These are phyloP conservation scores for Rhodotorula taiwanensis DNA, from an alignment of 768 basidiomycete species.

Conservation along the genomic window DNA sequence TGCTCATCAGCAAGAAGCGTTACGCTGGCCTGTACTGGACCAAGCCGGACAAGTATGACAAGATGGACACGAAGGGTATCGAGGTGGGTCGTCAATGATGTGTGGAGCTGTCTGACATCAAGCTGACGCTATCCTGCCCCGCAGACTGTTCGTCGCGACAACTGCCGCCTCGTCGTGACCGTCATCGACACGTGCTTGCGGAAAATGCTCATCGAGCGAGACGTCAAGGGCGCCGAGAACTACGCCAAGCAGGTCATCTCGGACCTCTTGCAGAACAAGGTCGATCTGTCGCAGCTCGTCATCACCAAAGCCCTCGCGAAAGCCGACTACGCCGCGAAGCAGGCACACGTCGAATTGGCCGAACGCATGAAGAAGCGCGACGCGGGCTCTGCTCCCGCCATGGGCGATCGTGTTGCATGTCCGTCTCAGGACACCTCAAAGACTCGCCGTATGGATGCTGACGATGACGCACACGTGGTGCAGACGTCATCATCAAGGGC, in stretches of 20 bases:
- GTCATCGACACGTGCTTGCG: slow-evolving; percentile 97
- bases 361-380: slow-evolving; percentile 94
- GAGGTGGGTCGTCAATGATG: slow-evolving; percentile 56
- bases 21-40: slow-evolving; percentile 99
- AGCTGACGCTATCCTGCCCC: not conserved
- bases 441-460: not conserved
- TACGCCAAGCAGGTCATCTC: slow-evolving; percentile 91
- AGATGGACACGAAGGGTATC: slow-evolving; percentile 99
- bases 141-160: slow-evolving; percentile 94
- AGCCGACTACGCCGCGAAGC: slow-evolving; percentile 85
- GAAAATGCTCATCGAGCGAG: slow-evolving; percentile 92
- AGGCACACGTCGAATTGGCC: slow-evolving; percentile 92
- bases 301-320: slow-evolving; percentile 96
- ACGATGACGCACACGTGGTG: not conserved
- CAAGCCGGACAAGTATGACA: slow-evolving; percentile 86
- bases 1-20: slow-evolving; percentile 96
- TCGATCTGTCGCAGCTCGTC: slow-evolving; percentile 98
- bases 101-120: not conserved
- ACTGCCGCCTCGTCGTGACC: slow-evolving; percentile 95
- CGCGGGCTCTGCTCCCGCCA: slow-evolving; percentile 92
- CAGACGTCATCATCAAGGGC: slow-evolving; percentile 81
- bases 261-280: slow-evolving; percentile 87
- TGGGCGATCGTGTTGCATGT: slow-evolving; percentile 98
- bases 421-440: not conserved
- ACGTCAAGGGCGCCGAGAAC: slow-evolving; percentile 90